Conservation (phyloP, 106 monocot species). For the Alisma plantagoaquatica region DNA sequence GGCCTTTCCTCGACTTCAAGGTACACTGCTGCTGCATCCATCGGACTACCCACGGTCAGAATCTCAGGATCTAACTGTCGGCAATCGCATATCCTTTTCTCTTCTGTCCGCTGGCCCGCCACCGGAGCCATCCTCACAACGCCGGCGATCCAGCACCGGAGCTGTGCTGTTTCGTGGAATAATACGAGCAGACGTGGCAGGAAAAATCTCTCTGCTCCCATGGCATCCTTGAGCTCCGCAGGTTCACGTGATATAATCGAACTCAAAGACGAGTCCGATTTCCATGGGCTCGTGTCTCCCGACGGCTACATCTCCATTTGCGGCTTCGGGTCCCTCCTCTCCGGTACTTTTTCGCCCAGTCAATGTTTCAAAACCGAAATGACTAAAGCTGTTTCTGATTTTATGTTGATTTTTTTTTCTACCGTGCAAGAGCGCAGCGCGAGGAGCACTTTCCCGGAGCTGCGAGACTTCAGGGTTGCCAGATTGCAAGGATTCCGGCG, state of each 20-base stretch:
- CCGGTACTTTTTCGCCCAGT: conserved; percentile 40
- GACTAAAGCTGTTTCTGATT: too few relatives aligned
- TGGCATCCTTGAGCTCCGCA: conserved; percentile 13
- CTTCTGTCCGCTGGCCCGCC: too few relatives aligned
- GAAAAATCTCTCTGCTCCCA: too few relatives aligned
- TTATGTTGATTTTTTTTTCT: neutral
- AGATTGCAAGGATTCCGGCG: conserved; percentile 74
- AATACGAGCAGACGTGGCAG: too few relatives aligned
- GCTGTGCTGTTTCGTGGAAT: too few relatives aligned
- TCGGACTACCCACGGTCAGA: too few relatives aligned
- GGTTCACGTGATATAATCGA: conserved; percentile 21
- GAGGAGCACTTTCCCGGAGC: conserved; percentile 90
- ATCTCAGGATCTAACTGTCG: too few relatives aligned
- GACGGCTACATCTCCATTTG: conserved; percentile 66
- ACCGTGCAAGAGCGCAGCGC: conserved; percentile 66
- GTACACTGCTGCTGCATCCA: too few relatives aligned
- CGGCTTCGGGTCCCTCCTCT: conserved; percentile 98
- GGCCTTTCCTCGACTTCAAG: too few relatives aligned
- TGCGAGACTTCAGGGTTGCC: conserved; percentile 60
- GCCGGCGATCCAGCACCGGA: too few relatives aligned
- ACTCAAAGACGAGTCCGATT: conserved; percentile 44
- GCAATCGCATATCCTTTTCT: too few relatives aligned
- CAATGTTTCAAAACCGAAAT: conserved; percentile 8
- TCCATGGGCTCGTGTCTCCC: conserved; percentile 35
- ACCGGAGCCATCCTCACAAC: too few relatives aligned